Conservation (phyloP, 2,329 filamentous ascomycete species). For the Amauroascus niger region DNA sequence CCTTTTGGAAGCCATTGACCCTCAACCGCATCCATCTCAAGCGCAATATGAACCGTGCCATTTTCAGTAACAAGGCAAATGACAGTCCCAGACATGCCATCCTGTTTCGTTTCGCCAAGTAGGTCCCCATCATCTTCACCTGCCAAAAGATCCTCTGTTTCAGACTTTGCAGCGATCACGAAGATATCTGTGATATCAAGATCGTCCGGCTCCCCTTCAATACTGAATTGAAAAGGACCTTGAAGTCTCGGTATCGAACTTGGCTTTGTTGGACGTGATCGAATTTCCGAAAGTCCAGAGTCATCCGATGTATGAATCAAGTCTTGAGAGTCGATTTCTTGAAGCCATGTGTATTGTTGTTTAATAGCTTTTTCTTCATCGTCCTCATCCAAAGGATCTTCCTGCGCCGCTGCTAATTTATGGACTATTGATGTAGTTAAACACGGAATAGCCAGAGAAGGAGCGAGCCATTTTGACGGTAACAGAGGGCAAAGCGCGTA, state of each 20-base stretch:
- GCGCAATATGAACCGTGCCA: conserved; percentile 48
- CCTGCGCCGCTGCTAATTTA: conserved; percentile 45
- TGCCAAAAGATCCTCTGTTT: conserved; percentile 44
- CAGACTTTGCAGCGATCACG: conserved; percentile 45
- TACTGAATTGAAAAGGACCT: conserved; percentile 49
- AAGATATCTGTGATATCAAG: conserved; percentile 53
- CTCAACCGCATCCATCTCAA: conserved; percentile 53
- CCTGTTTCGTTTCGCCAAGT: conserved; percentile 37
- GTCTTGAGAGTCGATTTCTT: conserved; percentile 47
- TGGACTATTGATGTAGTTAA: conserved; percentile 74
- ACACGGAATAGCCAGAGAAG: conserved; percentile 66
- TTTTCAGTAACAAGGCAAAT: conserved; percentile 49
- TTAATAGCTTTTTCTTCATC: conserved; percentile 39
- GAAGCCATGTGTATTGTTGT: conserved; percentile 52
- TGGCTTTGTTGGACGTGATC: conserved; percentile 44
- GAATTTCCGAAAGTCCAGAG: conserved; percentile 42
- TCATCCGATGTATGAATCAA: conserved; percentile 30
- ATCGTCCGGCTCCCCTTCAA: conserved; percentile 43
- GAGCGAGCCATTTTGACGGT: conserved; percentile 74
- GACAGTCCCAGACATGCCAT: conserved; percentile 47
- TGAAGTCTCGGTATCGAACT: conserved; percentile 52
- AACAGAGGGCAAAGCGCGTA: conserved; percentile 88
- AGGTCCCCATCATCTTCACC: conserved; percentile 42
- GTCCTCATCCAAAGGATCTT: conserved; percentile 35
- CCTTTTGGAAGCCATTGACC: conserved; percentile 52